Conservation (phyloP, 2,329 filamentous ascomycete genomes). For the Rhinocladiella mackenziei region DNA sequence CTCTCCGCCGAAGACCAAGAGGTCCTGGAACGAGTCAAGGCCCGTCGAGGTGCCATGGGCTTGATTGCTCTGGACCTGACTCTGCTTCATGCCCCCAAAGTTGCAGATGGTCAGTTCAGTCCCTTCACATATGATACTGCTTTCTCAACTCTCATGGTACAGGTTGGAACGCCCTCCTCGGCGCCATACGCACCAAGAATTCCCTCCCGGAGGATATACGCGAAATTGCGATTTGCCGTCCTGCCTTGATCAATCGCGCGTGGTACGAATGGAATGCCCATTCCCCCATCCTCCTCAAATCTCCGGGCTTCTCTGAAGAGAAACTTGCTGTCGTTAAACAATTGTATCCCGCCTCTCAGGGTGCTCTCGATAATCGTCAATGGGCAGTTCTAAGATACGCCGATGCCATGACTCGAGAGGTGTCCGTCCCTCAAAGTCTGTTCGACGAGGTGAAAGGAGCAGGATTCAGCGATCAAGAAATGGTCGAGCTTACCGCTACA, state of each 20-base stretch:
- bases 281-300: constrained; percentile 63
- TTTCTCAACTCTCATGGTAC: background rate
- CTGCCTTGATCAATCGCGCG: constrained; percentile 73
- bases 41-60: constrained; percentile 48
- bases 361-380: constrained; percentile 44
- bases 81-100: constrained; percentile 52
- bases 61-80: constrained; percentile 53
- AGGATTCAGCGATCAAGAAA: constrained; percentile 65
- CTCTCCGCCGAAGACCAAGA: constrained; percentile 43
- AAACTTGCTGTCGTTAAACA: constrained; percentile 47
- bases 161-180: constrained; percentile 56
- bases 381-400: constrained; percentile 68
- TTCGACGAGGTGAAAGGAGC: constrained; percentile 57
- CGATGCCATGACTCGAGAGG: constrained; percentile 77
- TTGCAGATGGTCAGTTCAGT: constrained; percentile 44
- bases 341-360: constrained; percentile 34
- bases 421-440: constrained; percentile 64
- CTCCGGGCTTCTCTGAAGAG: constrained; percentile 54
- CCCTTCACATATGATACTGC: background rate
- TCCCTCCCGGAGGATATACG: constrained; percentile 53
- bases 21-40: constrained; percentile 49
- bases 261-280: constrained; percentile 86
- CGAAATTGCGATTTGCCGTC: constrained; percentile 75
- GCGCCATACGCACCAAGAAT: constrained; percentile 53
- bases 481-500: constrained; percentile 81